A percentile compares a stretch with the other conserved stretches of the same genome.
Evolutionary conservation across 1,284 basidiomycete species (phyloP).

Genomic region (Puccinia novopanici): DNA sequence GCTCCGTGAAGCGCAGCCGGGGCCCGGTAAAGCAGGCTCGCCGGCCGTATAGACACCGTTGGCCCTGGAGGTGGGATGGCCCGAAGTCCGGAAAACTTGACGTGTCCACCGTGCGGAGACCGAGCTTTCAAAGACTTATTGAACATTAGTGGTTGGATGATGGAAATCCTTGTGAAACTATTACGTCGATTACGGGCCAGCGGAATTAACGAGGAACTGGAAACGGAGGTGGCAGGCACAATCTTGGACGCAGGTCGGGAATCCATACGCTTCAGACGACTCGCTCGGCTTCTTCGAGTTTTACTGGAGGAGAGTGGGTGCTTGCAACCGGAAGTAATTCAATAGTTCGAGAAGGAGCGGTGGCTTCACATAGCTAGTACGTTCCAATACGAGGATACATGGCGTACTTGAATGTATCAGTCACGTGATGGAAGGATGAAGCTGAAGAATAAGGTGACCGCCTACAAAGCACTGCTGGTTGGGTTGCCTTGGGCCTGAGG

Average conservation of each 20-base stretch:
- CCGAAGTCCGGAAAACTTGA: background rate
- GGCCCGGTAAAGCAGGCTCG: constrained; percentile 18
- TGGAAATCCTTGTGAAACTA: background rate
- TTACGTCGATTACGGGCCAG: background rate
- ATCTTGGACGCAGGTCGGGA: background rate
- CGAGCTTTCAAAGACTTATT: background rate
- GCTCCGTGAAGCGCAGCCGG: constrained; percentile 4
- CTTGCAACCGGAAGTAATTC: background rate
- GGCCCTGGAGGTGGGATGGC: constrained; percentile 18
- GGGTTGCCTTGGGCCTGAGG: background rate
- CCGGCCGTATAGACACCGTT: constrained; percentile 15
- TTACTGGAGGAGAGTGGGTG: background rate
- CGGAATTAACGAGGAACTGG: background rate
- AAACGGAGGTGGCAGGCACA: background rate
- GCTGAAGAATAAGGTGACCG: no score
- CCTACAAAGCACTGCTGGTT: background rate
- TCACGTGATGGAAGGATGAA: background rate
- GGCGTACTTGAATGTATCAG: constrained; percentile 1
- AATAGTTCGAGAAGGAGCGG: background rate
- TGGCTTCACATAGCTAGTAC: background rate
- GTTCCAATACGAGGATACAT: background rate
- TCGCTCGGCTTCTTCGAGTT: background rate
- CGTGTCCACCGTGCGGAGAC: background rate
- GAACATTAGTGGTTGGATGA: background rate
- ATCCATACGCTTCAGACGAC: background rate